Evolutionary conservation across 768 basidiomycete genomes (phyloP), one percentile per base, ranked within the genome.

Genomic region (Rhodotorula kratochvilovae): DNA sequence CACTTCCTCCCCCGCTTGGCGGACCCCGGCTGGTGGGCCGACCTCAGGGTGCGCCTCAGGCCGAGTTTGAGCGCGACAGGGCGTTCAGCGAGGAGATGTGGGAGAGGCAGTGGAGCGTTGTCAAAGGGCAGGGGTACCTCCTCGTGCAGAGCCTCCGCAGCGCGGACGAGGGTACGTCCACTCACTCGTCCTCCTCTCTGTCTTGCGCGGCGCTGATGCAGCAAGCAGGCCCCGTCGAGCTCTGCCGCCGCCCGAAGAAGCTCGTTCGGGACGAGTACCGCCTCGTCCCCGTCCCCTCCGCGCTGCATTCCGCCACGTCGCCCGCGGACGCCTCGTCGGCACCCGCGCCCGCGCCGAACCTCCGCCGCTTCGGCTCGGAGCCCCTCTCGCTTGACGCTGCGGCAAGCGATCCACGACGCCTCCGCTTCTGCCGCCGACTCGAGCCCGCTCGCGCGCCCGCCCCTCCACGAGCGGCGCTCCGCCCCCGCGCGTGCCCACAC

Each of bases 121-220:
- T 95, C 69, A 94, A 94, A 81, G 92, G 91, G 21, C 92, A 94
- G 79, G 92, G 90, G 53, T 91, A 88, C 86, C 92, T 93, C 76
- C 89, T 94, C 48, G 85, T 93, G 4, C 89, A 92, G 79, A 91
- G 90, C 3, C 81, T 78, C 21, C 63, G 71, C 27, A 53, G 66
- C 7, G 35, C 53, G 39, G 65, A 72, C 2, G 72, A 76, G 33
- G 66, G 73, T 39, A 39, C 61, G 39, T 66, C 29, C n/a, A n/a
- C n/a, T 8, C 39, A 19, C 3, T 50, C 4, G 2, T 36, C 50
- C 23, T 55, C 10, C 31, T 21, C 10, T 11, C 3, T 46, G 1
- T 23, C 29, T 50, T 6, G 7, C 33, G 25, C 3, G 35, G 5
- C 13, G 10, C 23, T 48, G 10, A 50, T 45, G 21, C 45, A 8